Evolutionary conservation across 2,329 filamentous ascomycete genomes (phyloP), one percentile per base, ranked within the genome.

Genomic region (Claviceps fusiformis): DNA sequence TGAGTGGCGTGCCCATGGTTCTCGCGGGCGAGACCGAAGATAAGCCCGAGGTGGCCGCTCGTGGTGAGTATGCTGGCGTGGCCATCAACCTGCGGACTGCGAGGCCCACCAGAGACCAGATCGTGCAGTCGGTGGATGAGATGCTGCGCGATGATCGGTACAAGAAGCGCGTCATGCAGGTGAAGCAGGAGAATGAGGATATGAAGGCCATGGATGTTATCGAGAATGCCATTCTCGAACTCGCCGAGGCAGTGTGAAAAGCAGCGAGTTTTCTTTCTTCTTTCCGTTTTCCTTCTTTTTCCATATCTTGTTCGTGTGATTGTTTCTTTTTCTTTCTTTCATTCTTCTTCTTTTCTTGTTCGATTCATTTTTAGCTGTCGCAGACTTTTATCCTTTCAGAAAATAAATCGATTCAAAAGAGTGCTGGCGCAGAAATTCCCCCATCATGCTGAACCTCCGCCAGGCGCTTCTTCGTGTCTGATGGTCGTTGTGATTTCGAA

Each of bases 1-100:
- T 69, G 35, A 69, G 73, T 55, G 73, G 73, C 0, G 71, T 76
- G 24, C 75, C 75, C 1, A 68, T 77, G 61, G 70, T 79, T 2
- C 62, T 77, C 29, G 69, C 73, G 0, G 75, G 75, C 1, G 61
- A 63, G 19, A 67, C 63, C 29, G 69, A 70, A 41, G 72, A 73
- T 50, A 75, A 75, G 62, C 63, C 66, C 2, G 71, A 75, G 58
- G 69, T 73, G 13, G 66, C 67, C 2, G 63, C 67, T 48, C 66
- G 75, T 0, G 70, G 69, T 3, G 71, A 73, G 56, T 72, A 65
- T 61, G 67, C 71, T 0, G 75, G 75, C 9, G 63, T 76, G 5
- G 75, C 71, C 0, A 64, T 75, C 44, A 75, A 77, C 59, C 62
- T 78, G 24, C 59, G 61, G 39, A 71, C 69, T 0, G 67, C 68